Base-by-base conservation (phyloP, 2,329 filamentous ascomycete genomes). In the Lachnellula arida region DNA sequence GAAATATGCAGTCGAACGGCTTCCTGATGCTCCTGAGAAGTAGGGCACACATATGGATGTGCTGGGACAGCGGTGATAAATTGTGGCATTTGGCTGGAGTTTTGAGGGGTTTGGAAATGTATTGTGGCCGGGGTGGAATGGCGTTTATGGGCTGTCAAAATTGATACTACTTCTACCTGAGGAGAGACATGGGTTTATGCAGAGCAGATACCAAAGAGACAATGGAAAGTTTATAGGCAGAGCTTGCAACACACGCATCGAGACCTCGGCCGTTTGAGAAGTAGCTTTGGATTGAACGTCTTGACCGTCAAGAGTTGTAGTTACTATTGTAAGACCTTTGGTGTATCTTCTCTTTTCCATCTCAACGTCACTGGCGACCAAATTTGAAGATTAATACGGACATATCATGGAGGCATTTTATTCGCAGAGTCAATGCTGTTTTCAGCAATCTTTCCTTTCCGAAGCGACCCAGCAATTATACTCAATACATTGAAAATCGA, bases 1-100 rank as follows among this genome's bases (percentile, higher is more conserved):
- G 46, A 97, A 97, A 74, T 97, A 97, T 73, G 87, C 93, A 48
- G 94, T 99, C 68, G 94, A 97, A 78, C 84, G 92, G 66, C 74
- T 97, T 60, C 92, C 92, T 5, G 89, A 91, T 72, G 90, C 89
- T 39, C 89, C 89, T 35, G 86, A 91, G 60, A 69, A 69, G 52
- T 69, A 64, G 54, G 37, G 14, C 12, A 40, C 34, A n/a, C 22
- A n/a, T 40, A 8, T 15, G 19, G 22, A 23, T 8, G 28, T 12
- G 15, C 14, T 28, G 19, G 34, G 22, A 14, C 25, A 14, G 15
- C 35, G 11, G 25, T 12, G 17, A 52, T 46, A 46, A 25, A 46
- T 46, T 46, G 7, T 35, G 19, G 44, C 44, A 42, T 49, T 40
- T 48, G 19, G 19, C 15, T n/a, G 51, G 51, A 39, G 51, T 53